Conservation (phyloP, 495 filamentous ascomycete genomes). For the Penicillium roqueforti region DNA sequence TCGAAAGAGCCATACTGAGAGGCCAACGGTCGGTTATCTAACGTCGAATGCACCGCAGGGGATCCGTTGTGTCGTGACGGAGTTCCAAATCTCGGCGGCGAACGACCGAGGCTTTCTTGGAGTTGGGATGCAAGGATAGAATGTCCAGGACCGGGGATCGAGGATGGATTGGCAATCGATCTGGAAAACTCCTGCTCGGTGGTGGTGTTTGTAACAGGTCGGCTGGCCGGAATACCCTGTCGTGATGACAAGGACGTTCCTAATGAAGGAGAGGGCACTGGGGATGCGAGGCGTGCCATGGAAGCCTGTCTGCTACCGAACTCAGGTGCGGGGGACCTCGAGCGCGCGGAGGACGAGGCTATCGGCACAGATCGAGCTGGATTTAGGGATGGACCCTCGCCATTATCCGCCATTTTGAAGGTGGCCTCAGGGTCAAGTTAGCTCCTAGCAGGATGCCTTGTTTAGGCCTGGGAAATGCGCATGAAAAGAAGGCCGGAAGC, state of each 20-base stretch:
- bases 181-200: slow-evolving; percentile 32
- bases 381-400: slow-evolving; percentile 35
- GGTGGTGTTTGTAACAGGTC: slow-evolving; percentile 18
- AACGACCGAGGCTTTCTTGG: slow-evolving; percentile 57
- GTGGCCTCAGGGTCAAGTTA: slow-evolving; percentile 8
- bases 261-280: slow-evolving; percentile 51
- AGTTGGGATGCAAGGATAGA: slow-evolving; percentile 75
- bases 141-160: slow-evolving; percentile 60
- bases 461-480: slow-evolving; percentile 5
- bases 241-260: slow-evolving; percentile 42
- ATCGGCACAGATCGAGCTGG: slow-evolving; percentile 36
- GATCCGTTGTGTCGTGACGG: slow-evolving; percentile 55
- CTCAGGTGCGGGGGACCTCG: slow-evolving; percentile 41
- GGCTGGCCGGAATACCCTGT: slow-evolving; percentile 35
- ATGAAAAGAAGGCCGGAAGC: slow-evolving; percentile 1
- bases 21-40: slow-evolving; percentile 45
- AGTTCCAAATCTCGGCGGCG: slow-evolving; percentile 46
- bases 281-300: slow-evolving; percentile 69
- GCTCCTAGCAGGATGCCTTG: background rate
- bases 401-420: slow-evolving; percentile 37
- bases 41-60: slow-evolving; percentile 44
- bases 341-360: slow-evolving; percentile 32
- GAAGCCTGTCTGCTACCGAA: slow-evolving; percentile 59
- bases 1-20: slow-evolving; percentile 83
- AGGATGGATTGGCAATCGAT: slow-evolving; percentile 36